Percentiles rank a stretch among this genome's conserved stretches.
Conservation (phyloP, 106 monocot genomes). For the Phalaenopsis aphrodite region DNA sequence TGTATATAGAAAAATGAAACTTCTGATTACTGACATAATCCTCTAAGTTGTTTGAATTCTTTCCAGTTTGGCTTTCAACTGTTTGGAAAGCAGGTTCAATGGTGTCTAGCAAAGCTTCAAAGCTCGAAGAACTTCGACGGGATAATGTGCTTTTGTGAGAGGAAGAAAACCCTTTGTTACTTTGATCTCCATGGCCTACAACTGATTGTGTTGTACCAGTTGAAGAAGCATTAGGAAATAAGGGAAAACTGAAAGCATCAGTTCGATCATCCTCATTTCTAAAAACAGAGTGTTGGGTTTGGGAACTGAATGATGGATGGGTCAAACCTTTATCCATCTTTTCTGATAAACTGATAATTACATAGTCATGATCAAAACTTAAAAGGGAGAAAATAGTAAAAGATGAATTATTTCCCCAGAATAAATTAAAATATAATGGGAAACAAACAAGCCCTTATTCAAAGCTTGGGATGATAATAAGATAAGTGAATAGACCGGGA, state of each 20-base stretch:
- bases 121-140: constrained; percentile 21
- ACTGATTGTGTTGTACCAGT: constrained; percentile 15
- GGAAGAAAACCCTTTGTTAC: constrained; percentile 14
- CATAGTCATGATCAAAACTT: not conserved
- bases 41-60: constrained; percentile 30
- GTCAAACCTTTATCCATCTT: constrained; percentile 20
- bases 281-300: too few relatives aligned
- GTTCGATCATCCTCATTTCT: too few relatives aligned
- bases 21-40: constrained; percentile 17
- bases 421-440: not conserved
- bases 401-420: not conserved
- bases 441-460: too few relatives aligned
- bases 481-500: not conserved
- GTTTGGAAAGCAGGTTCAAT: constrained; percentile 7
- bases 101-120: constrained; percentile 16
- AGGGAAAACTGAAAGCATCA: not conserved
- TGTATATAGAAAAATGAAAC: constrained; percentile 91
- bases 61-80: constrained; percentile 10
- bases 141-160: constrained; percentile 35
- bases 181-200: constrained; percentile 19
- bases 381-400: not conserved
- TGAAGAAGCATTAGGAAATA: constrained; percentile 22
- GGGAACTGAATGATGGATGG: constrained; percentile 9
- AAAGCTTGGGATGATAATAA: not conserved
- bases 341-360: not conserved